A percentile compares a stretch with the other conserved stretches of the same genome.
Evolutionary conservation across 2,329 filamentous ascomycete species (phyloP).

Genomic region (Verticillium tricorpus): DNA sequence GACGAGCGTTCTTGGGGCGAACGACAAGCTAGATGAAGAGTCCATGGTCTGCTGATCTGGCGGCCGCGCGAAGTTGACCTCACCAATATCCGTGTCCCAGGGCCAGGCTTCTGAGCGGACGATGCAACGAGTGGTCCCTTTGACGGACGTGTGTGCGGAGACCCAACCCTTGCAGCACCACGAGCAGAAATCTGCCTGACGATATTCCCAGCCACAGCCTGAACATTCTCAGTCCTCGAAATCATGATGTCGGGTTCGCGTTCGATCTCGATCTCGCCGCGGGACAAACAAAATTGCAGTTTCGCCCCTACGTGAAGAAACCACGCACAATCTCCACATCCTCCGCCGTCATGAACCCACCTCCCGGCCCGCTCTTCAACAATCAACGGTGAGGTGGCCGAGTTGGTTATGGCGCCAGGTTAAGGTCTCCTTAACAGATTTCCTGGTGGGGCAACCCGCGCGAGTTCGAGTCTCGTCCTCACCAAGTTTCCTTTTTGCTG

Average conservation of each 20-base stretch:
- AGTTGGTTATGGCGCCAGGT: not conserved
- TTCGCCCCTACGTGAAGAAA: not conserved
- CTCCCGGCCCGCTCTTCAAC: not conserved
- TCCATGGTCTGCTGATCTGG: too few relatives aligned
- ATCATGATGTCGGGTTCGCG: too few relatives aligned
- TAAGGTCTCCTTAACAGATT: not conserved
- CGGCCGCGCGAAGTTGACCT: too few relatives aligned
- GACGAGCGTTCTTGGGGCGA: not conserved
- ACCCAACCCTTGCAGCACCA: too few relatives aligned
- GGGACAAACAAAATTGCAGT: not conserved
- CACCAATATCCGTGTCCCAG: too few relatives aligned
- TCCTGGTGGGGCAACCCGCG: not conserved
- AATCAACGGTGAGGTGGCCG: not conserved
- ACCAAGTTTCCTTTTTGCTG: not conserved
- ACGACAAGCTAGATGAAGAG: not conserved
- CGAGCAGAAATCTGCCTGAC: too few relatives aligned
- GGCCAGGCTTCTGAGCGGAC: too few relatives aligned
- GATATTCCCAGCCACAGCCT: too few relatives aligned
- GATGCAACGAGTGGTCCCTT: too few relatives aligned
- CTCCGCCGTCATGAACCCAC: not conserved
- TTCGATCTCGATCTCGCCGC: not conserved
- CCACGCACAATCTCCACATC: not conserved
- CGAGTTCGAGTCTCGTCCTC: conserved; percentile 1
- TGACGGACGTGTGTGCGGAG: too few relatives aligned
- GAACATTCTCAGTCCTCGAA: too few relatives aligned